Evolutionary conservation across 1,139 yeast genomes (phyloP).

Genomic region (Debaryomyces robertsiae): DNA sequence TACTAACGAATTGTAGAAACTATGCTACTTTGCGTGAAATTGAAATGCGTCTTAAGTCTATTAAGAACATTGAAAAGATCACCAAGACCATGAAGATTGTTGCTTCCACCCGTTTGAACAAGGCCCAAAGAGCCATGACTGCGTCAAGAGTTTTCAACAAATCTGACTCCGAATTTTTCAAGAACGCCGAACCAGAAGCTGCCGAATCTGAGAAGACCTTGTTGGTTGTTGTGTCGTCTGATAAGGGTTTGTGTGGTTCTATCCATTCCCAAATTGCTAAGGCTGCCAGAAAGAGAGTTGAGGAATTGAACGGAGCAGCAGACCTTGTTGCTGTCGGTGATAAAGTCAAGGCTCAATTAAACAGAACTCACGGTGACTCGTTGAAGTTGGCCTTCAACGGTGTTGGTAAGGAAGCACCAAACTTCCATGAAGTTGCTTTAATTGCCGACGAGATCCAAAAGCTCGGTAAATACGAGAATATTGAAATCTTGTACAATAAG

Average conservation of each 20-base stretch:
- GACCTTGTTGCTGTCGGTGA: constrained; percentile 93
- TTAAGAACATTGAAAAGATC: constrained; percentile 97
- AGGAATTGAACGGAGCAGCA: constrained; percentile 61
- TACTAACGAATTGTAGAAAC: constrained; percentile 52
- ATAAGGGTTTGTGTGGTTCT: constrained; percentile 98
- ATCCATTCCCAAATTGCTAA: constrained; percentile 94
- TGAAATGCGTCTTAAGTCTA: constrained; percentile 96
- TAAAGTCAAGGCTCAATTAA: constrained; percentile 84
- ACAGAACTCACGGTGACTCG: constrained; percentile 75
- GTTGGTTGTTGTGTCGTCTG: constrained; percentile 87
- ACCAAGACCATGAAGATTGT: constrained; percentile 99
- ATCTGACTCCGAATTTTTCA: constrained; percentile 77
- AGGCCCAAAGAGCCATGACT: constrained; percentile 95
- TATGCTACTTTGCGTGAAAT: constrained; percentile 99
- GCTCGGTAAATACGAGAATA: constrained; percentile 70
- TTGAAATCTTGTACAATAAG: constrained; percentile 85
- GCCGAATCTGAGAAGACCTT: constrained; percentile 65
- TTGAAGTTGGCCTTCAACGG: constrained; percentile 81
- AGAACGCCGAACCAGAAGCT: constrained; percentile 76
- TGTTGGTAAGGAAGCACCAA: constrained; percentile 96
- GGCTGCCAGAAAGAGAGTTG: constrained; percentile 71
- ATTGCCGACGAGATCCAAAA: constrained; percentile 82
- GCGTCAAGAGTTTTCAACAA: constrained; percentile 84
- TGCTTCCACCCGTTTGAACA: constrained; percentile 94
- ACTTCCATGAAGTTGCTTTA: constrained; percentile 84